Percentiles rank a stretch among this genome's conserved stretches.
These are phyloP conservation scores for Flaveria sonorensis DNA, from an alignment of 129 eudicot species.

Conservation along the genomic window DNA sequence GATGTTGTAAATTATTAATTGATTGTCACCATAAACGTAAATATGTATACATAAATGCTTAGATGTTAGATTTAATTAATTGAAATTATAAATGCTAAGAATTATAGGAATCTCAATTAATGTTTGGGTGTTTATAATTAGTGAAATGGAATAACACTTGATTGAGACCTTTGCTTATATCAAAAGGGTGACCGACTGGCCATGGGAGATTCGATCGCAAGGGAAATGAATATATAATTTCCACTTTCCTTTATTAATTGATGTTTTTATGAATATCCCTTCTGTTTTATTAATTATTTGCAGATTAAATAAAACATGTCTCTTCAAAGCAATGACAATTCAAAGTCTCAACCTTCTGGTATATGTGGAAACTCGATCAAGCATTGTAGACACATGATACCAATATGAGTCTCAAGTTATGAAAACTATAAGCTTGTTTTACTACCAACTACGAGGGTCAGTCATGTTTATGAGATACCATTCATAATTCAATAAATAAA, in stretches of 20 bases:
- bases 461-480: too few species aligned
- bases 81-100: too few species aligned
- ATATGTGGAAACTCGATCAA: neutral
- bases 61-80: too few species aligned
- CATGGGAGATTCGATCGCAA: neutral
- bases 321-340: neutral
- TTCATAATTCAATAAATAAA: too few species aligned
- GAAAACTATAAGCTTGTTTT: too few species aligned
- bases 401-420: neutral
- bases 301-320: neutral
- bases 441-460: too few species aligned
- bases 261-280: neutral
- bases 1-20: neutral
- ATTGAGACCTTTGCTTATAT: neutral
- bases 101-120: too few species aligned
- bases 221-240: neutral
- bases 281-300: neutral
- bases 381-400: neutral
- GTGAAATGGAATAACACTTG: neutral
- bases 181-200: neutral
- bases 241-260: neutral
- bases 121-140: neutral
- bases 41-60: neutral
- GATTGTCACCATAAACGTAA: neutral
- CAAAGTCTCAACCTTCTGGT: neutral